Conservation (phyloP, 139 green algal species). For the Protoeuglena noctilucae region DNA sequence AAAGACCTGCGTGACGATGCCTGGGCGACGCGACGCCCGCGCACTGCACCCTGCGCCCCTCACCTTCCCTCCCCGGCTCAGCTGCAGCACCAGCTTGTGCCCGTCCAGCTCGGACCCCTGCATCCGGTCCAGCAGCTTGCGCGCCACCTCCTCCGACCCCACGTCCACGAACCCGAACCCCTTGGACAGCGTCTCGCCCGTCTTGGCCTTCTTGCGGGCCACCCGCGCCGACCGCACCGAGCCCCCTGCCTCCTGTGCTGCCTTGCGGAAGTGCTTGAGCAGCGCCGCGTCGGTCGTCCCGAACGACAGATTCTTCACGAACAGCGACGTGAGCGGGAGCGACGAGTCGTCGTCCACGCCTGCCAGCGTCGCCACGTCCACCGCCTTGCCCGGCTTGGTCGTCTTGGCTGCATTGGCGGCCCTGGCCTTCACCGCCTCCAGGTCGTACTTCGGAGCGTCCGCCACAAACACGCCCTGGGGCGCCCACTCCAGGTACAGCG, state of each 20-base stretch:
- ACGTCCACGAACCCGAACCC: slow-evolving; percentile 90
- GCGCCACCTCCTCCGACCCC: slow-evolving; percentile 38
- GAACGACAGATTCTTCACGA: slow-evolving; percentile 93
- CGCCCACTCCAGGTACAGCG: slow-evolving; percentile 96
- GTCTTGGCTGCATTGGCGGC: not conserved
- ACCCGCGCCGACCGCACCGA: slow-evolving; percentile 16
- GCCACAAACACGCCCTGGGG: slow-evolving; percentile 59
- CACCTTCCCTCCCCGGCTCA: slow-evolving; percentile 24
- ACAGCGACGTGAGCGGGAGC: slow-evolving; percentile 37
- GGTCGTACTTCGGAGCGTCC: slow-evolving; percentile 4
- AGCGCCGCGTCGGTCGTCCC: slow-evolving; percentile 50
- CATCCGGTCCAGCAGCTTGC: slow-evolving; percentile 1
- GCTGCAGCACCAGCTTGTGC: slow-evolving; percentile 72
- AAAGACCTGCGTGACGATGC: too few relatives aligned
- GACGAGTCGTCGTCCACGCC: slow-evolving; percentile 10
- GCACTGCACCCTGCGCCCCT: too few relatives aligned
- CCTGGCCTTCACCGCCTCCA: slow-evolving; percentile 1
- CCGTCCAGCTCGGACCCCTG: slow-evolving; percentile 70
- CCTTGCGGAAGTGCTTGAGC: slow-evolving; percentile 53
- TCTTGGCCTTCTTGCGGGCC: slow-evolving; percentile 26
- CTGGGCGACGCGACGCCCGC: too few relatives aligned
- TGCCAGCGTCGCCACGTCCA: not conserved
- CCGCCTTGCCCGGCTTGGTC: slow-evolving; percentile 1
- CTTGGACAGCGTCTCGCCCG: slow-evolving; percentile 37
- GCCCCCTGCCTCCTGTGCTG: slow-evolving; percentile 4